Evolutionary conservation across 495 filamentous ascomycete species (phyloP).

Genomic region (Penicillium bovifimosum): DNA sequence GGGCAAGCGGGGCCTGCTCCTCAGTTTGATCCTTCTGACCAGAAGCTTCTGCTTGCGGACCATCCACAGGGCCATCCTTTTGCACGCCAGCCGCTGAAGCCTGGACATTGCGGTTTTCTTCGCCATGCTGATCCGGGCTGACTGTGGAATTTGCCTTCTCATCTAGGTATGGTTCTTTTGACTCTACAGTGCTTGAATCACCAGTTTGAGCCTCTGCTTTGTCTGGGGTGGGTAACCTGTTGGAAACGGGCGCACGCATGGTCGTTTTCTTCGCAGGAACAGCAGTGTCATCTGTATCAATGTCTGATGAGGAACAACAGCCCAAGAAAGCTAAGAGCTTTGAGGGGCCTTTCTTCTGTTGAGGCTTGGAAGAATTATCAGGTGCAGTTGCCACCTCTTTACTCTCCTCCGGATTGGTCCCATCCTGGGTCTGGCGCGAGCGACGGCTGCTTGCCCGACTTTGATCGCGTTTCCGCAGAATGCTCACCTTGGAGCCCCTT

Average conservation of each 20-base stretch:
- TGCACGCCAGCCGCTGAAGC: constrained; percentile 17
- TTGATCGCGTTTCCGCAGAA: constrained; percentile 62
- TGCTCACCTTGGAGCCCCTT: constrained; percentile 64
- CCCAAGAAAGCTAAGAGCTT: constrained; percentile 67
- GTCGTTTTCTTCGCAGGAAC: constrained; percentile 63
- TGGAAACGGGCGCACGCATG: constrained; percentile 48
- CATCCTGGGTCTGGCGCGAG: constrained; percentile 43
- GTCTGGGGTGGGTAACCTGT: constrained; percentile 49
- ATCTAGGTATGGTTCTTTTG: constrained; percentile 48
- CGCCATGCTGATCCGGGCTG: constrained; percentile 31
- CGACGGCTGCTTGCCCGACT: constrained; percentile 61
- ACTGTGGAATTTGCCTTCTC: constrained; percentile 45
- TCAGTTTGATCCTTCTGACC: constrained; percentile 7
- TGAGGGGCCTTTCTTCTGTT: constrained; percentile 50
- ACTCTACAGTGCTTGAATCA: constrained; percentile 52
- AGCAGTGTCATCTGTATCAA: constrained; percentile 52
- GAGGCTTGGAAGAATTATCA: constrained; percentile 43
- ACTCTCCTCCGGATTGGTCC: constrained; percentile 34
- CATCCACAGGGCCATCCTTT: constrained; percentile 20
- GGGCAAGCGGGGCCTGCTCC: background rate
- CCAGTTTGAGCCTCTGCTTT: constrained; percentile 45
- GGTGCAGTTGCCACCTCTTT: constrained; percentile 24
- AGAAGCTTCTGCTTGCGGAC: constrained; percentile 13
- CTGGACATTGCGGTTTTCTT: constrained; percentile 27
- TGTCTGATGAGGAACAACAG: constrained; percentile 71